phyloP scores from a whole-genome alignment of 2,329 filamentous ascomycete species.

The Chlorencoelia australis region DNA sequence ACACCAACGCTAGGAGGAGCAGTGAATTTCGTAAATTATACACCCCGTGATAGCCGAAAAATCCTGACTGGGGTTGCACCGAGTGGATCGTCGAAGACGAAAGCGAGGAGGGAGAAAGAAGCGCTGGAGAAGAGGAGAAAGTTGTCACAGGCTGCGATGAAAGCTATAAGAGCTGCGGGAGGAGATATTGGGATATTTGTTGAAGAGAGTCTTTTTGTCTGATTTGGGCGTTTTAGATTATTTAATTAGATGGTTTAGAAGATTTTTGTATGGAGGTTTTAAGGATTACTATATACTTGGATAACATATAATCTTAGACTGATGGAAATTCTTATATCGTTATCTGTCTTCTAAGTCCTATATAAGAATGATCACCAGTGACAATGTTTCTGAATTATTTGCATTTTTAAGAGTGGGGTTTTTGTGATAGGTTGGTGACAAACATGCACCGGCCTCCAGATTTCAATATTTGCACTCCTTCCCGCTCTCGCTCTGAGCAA shows the following conservation, averaged over 20 bases:
- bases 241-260: neutral
- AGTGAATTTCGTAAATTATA: conserved; percentile 80
- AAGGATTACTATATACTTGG: too few species aligned
- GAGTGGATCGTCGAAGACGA: conserved; percentile 85
- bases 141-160: conserved; percentile 57
- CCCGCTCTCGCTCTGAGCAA: too few species aligned
- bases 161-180: conserved; percentile 60
- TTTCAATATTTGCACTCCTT: too few species aligned
- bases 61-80: conserved; percentile 88
- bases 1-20: conserved; percentile 28
- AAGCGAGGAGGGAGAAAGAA: conserved; percentile 83
- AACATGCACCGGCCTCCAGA: too few species aligned
- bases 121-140: conserved; percentile 64
- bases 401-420: too few species aligned
- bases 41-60: conserved; percentile 64
- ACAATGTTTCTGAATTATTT: too few species aligned
- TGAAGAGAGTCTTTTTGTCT: conserved; percentile 40
- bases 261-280: too few species aligned
- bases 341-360: too few species aligned
- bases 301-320: too few species aligned
- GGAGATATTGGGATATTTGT: conserved; percentile 50
- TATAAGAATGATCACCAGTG: too few species aligned
- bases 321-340: too few species aligned
- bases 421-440: too few species aligned
- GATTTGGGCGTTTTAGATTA: conserved; percentile 5